Evolutionary conservation across 805 yeast genomes (phyloP).

Genomic region (Priceomyces melissophilus): DNA sequence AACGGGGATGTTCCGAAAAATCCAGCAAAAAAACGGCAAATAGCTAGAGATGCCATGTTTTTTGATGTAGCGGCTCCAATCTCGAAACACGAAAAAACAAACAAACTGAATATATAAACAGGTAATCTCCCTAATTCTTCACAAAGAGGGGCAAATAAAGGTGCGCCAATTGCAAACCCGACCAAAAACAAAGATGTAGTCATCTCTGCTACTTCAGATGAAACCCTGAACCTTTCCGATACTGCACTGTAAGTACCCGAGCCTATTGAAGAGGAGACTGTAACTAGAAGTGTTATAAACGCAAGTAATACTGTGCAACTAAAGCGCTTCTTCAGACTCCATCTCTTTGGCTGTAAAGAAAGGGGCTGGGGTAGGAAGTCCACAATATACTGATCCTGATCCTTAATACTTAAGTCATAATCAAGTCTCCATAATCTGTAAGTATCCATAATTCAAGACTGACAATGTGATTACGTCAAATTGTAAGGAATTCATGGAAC

Average conservation of each 20-base stretch:
- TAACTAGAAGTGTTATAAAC: not conserved
- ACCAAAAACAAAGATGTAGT: slow-evolving; percentile 3
- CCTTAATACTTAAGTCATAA: not conserved
- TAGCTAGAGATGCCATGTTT: slow-evolving; percentile 25
- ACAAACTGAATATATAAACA: slow-evolving; percentile 1
- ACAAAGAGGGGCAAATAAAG: slow-evolving; percentile 4
- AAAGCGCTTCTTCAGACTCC: slow-evolving; percentile 1
- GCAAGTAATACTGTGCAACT: slow-evolving; percentile 2
- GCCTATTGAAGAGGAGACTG: slow-evolving; percentile 3
- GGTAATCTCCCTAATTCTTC: slow-evolving; percentile 5
- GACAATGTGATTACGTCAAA: no score
- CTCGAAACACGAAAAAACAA: slow-evolving; percentile 3
- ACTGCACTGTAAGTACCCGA: slow-evolving; percentile 4
- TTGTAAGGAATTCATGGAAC: no score
- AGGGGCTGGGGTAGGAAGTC: slow-evolving; percentile 1
- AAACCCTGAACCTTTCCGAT: not conserved
- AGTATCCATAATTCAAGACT: not conserved
- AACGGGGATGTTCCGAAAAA: slow-evolving; percentile 77
- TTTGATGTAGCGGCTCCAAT: slow-evolving; percentile 4
- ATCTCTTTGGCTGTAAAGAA: slow-evolving; percentile 1
- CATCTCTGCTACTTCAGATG: slow-evolving; percentile 3
- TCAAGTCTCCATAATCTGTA: not conserved
- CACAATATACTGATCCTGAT: not conserved
- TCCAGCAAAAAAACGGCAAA: slow-evolving; percentile 73
- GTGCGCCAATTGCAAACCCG: slow-evolving; percentile 5